Evolutionary conservation across 257 asterid genomes (phyloP).

Genomic region (Sherardia arvensis): DNA sequence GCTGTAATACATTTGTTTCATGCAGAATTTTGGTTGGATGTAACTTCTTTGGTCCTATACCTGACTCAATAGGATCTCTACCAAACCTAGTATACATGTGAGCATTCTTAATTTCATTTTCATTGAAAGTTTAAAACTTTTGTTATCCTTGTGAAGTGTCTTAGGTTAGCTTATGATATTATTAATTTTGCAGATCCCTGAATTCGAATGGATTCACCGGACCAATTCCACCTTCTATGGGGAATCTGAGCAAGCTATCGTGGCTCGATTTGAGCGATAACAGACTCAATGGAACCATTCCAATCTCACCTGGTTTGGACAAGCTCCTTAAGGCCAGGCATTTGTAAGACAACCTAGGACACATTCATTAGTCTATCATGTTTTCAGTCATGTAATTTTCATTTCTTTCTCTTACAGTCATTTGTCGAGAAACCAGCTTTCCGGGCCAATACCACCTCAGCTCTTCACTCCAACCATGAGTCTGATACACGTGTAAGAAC

Average conservation of each 20-base stretch:
- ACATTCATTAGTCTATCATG: not conserved
- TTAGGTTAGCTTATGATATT: not conserved
- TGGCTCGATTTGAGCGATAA: slow-evolving; percentile 85
- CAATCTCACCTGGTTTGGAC: slow-evolving; percentile 73
- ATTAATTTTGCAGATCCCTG: slow-evolving; percentile 37
- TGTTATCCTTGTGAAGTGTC: too few species aligned
- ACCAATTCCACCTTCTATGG: slow-evolving; percentile 67
- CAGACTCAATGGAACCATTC: slow-evolving; percentile 56
- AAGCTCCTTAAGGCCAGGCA: slow-evolving; percentile 50
- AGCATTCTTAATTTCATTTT: slow-evolving; percentile 12
- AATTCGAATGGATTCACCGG: slow-evolving; percentile 63
- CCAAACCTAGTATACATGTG: slow-evolving; percentile 64
- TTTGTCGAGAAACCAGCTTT: slow-evolving; percentile 59
- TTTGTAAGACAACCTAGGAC: slow-evolving; percentile 34
- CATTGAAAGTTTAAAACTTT: not conserved
- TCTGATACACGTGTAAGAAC: slow-evolving; percentile 66
- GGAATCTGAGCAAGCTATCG: slow-evolving; percentile 53
- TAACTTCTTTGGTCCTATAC: slow-evolving; percentile 80
- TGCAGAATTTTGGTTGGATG: slow-evolving; percentile 78
- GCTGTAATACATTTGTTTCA: slow-evolving; percentile 3
- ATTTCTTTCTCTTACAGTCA: slow-evolving; percentile 43
- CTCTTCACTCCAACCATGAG: slow-evolving; percentile 59
- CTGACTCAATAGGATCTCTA: slow-evolving; percentile 71
- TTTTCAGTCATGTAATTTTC: not conserved
- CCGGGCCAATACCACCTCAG: slow-evolving; percentile 48